phyloP scores from a whole-genome alignment of 768 basidiomycete species.

The Boletus sp. region DNA sequence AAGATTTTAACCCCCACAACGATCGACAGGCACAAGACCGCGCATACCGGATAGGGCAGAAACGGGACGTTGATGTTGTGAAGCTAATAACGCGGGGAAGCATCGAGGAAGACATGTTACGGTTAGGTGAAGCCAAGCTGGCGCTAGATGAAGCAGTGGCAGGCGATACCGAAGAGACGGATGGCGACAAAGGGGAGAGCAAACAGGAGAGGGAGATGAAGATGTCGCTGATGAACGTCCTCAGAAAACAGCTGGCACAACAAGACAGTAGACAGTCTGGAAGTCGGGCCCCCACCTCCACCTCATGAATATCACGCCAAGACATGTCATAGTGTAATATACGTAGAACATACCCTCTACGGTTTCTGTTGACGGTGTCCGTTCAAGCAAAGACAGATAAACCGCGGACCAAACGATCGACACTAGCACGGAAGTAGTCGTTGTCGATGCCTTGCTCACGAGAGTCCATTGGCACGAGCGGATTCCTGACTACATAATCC shows the following conservation, averaged over 20 bases:
- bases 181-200: conserved; percentile 54
- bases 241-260: conserved; percentile 78
- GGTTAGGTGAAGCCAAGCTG: conserved; percentile 84
- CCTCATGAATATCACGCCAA: conserved; percentile 9
- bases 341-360: conserved; percentile 21
- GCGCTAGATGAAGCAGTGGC: conserved; percentile 93
- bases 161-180: conserved; percentile 58
- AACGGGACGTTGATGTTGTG: conserved; percentile 89
- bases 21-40: conserved; percentile 97
- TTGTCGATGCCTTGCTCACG: conserved; percentile 85
- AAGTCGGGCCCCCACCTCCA: background rate
- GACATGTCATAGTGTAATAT: conserved; percentile 14
- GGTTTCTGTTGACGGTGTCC: background rate
- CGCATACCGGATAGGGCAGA: conserved; percentile 95
- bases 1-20: conserved; percentile 98
- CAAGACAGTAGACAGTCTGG: conserved; percentile 34
- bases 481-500: conserved; percentile 92
- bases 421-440: conserved; percentile 80
- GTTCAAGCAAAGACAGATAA: conserved; percentile 42
- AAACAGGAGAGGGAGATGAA: conserved; percentile 80
- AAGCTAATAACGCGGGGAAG: conserved; percentile 89
- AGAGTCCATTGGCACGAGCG: conserved; percentile 81
- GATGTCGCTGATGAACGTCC: conserved; percentile 77
- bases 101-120: conserved; percentile 96
- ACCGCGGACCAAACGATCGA: conserved; percentile 72